These are phyloP conservation scores for Alternaria sp. DNA, from an alignment of 2,329 filamentous ascomycete genomes.

Conservation along the genomic window DNA sequence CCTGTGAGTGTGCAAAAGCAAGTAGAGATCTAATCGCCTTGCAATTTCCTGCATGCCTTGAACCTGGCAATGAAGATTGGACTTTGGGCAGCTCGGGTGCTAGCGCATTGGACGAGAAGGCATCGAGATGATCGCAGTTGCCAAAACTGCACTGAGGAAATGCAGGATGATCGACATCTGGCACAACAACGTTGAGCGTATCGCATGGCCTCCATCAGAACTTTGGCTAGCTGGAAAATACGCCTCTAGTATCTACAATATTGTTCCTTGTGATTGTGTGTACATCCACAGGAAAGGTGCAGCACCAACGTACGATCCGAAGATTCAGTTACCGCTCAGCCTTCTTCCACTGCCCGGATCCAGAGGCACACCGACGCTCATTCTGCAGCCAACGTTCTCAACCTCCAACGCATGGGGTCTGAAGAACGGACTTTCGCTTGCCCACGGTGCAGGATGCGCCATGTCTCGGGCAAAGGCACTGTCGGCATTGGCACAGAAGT, in stretches of 20 bases:
- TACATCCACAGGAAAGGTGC: constrained; percentile 53
- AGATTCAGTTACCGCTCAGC: constrained; percentile 30
- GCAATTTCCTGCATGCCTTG: constrained; percentile 48
- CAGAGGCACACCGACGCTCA: constrained; percentile 50
- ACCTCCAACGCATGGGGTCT: constrained; percentile 35
- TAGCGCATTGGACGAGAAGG: constrained; percentile 8
- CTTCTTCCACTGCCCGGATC: constrained; percentile 51
- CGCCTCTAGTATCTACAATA: constrained; percentile 1
- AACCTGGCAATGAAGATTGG: constrained; percentile 43
- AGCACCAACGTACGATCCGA: constrained; percentile 40
- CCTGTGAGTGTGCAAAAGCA: constrained; percentile 49
- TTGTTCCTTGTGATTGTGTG: constrained; percentile 22
- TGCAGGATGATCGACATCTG: constrained; percentile 45
- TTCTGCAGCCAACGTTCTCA: constrained; percentile 46
- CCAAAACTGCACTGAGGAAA: constrained; percentile 28
- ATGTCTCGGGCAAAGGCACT: constrained; percentile 51
- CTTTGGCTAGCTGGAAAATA: constrained; percentile 1
- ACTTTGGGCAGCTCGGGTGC: constrained; percentile 16
- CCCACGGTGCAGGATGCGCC: constrained; percentile 50
- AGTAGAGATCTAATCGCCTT: constrained; percentile 51
- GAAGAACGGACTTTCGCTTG: constrained; percentile 47
- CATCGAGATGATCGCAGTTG: constrained; percentile 14
- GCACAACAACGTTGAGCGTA: constrained; percentile 49
- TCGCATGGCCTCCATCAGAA: constrained; percentile 41
- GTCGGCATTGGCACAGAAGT: constrained; percentile 42